Conservation (phyloP, 768 basidiomycete genomes). For the Ramaria rubella region DNA sequence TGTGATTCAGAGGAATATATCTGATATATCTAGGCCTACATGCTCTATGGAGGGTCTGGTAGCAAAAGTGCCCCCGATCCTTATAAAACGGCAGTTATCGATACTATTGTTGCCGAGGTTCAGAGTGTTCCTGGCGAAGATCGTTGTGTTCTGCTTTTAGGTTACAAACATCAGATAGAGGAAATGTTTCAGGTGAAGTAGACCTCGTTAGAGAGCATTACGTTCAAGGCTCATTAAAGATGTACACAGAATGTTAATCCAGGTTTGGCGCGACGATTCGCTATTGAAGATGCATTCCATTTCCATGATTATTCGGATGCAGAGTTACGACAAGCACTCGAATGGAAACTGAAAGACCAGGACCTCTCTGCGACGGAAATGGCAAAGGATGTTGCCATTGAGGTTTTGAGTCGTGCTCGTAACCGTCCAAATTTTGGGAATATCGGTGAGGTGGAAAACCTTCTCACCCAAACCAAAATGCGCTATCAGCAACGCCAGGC, state of each 20-base stretch:
- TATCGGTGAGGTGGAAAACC: slow-evolving; percentile 57
- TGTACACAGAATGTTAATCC: slow-evolving; percentile 57
- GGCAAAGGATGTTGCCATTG: slow-evolving; percentile 53
- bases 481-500: slow-evolving; percentile 37
- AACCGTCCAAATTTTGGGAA: slow-evolving; percentile 60
- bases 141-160: slow-evolving; percentile 57
- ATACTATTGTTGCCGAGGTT: slow-evolving; percentile 69
- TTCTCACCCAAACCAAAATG: slow-evolving; percentile 44
- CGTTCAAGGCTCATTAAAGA: neutral
- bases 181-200: slow-evolving; percentile 63
- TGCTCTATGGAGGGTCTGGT: slow-evolving; percentile 47
- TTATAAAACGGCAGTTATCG: slow-evolving; percentile 63
- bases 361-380: slow-evolving; percentile 49
- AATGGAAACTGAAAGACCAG: slow-evolving; percentile 50
- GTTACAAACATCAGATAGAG: slow-evolving; percentile 60
- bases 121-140: slow-evolving; percentile 66
- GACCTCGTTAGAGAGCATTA: neutral
- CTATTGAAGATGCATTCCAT: slow-evolving; percentile 61
- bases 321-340: slow-evolving; percentile 46
- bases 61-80: slow-evolving; percentile 34
- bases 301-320: slow-evolving; percentile 57
- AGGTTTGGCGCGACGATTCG: slow-evolving; percentile 58
- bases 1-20: neutral
- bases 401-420: slow-evolving; percentile 27
- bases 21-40: slow-evolving; percentile 48